phyloP scores from a whole-genome alignment of 495 filamentous ascomycete species.

The Gamarada debralockiae region DNA sequence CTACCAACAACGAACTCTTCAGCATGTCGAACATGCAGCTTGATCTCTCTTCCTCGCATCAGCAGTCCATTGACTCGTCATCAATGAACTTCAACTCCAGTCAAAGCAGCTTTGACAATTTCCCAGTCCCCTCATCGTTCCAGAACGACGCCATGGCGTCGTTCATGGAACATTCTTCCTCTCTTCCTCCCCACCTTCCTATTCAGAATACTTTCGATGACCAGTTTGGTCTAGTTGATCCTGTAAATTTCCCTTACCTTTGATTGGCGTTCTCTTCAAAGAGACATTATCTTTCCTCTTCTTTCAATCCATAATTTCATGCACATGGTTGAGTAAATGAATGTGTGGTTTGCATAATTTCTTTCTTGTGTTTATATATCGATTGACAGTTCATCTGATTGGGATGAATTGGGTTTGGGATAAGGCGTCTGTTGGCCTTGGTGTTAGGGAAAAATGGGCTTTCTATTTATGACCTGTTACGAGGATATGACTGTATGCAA shows the following conservation, averaged over 20 bases:
- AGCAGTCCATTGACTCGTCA: conserved; percentile 11
- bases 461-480: background rate
- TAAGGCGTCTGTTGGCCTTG: background rate
- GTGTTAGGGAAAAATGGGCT: background rate
- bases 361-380: background rate
- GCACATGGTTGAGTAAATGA: too few species aligned
- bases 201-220: background rate
- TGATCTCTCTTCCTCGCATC: conserved; percentile 11
- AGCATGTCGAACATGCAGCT: conserved; percentile 16
- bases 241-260: conserved; percentile 6
- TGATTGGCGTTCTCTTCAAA: background rate
- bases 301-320: too few species aligned
- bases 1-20: conserved; percentile 17
- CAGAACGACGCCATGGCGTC: conserved; percentile 9
- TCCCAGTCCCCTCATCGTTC: background rate
- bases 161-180: conserved; percentile 1
- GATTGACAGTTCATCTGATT: background rate
- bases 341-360: too few species aligned
- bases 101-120: conserved; percentile 14
- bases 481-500: background rate
- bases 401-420: too few species aligned
- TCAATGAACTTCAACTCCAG: background rate
- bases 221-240: conserved; percentile 4
- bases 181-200: background rate
- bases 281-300: too few species aligned